Percentiles rank a stretch among this genome's conserved stretches.
phyloP scores from a whole-genome alignment of 164 flowering plant genomes.

The Cinnamomum chago region DNA sequence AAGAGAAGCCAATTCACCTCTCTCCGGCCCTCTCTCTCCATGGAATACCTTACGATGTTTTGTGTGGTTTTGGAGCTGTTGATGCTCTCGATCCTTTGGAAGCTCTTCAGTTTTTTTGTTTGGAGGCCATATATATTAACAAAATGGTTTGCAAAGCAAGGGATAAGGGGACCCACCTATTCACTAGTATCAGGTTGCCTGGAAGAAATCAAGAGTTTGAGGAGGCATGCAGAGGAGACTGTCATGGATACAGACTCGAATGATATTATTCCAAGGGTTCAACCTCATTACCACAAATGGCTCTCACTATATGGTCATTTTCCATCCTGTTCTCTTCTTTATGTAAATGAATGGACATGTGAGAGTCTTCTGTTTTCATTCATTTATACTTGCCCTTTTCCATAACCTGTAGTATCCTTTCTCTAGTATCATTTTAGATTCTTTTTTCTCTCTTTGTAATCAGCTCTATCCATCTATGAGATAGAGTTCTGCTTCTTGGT shows the following conservation, averaged over 20 bases:
- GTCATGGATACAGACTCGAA: not conserved
- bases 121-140: slow-evolving; percentile 2
- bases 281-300: slow-evolving; percentile 3
- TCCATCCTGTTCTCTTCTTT: not conserved
- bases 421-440: no score
- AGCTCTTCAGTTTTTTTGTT: not conserved
- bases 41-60: not conserved
- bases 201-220: not conserved
- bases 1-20: not conserved
- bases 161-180: not conserved
- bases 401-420: not conserved
- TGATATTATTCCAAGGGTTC: slow-evolving; percentile 3
- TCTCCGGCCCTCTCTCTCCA: not conserved
- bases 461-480: no score
- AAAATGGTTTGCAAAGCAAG: not conserved
- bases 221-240: not conserved
- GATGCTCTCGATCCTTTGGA: not conserved
- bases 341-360: not conserved
- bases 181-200: not conserved
- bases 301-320: not conserved
- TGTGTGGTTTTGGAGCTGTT: not conserved
- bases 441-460: no score
- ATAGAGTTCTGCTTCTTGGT: no score
- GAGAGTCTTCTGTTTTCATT: not conserved
- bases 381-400: not conserved